Evolutionary conservation across 2,329 filamentous ascomycete species (phyloP), one percentile per base, ranked within the genome.

Genomic region (Venturia pyrina): DNA sequence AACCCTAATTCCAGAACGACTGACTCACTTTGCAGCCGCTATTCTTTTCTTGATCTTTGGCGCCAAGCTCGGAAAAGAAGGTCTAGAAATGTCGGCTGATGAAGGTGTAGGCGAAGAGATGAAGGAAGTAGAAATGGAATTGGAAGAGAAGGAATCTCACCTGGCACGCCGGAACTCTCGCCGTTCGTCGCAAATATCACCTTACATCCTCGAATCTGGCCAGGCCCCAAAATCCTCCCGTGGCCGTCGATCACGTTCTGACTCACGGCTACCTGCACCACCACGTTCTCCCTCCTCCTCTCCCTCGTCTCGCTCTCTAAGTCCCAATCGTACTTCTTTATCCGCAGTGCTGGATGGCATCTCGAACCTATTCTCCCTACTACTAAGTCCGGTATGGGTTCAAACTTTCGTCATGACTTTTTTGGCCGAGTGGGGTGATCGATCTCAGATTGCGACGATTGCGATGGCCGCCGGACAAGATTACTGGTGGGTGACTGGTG

Each of bases 381-480:
- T 99, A 5, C 83, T 99, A 48, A 96, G 91, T 76, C 95, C 95
- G 1, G 95, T 93, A 0, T 99, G 95, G 95, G 95, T 99, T 17
- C 93, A 98, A 78, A 99, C 95, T 0, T 99, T 99, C 74, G 86
- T 96, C 71, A 99, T 99, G 95, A 99, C 95, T 1, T 99, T 99
- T 79, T 80, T 99, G 40, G 95, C 95, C 50, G 95, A 99, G 77
- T 99, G 95, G 95, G 95, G 95, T 66, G 95, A 99, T 73, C 87
- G 95, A 70, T 96, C 91, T 75, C 95, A 99, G 79, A 98, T 99
- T 72, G 95, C 95, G 28, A 99, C 95, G 0, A 96, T 99, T 74
- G 95, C 95, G 65, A 99, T 99, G 95, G 95, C 95, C 62, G 93
- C 95, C 43, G 95, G 95, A 24, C 91, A 96, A 76, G 95, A 99